A percentile compares a stretch with the other conserved stretches of the same genome.
phyloP scores from a whole-genome alignment of 73 alveolate genomes.

The Urostyla sp. region DNA sequence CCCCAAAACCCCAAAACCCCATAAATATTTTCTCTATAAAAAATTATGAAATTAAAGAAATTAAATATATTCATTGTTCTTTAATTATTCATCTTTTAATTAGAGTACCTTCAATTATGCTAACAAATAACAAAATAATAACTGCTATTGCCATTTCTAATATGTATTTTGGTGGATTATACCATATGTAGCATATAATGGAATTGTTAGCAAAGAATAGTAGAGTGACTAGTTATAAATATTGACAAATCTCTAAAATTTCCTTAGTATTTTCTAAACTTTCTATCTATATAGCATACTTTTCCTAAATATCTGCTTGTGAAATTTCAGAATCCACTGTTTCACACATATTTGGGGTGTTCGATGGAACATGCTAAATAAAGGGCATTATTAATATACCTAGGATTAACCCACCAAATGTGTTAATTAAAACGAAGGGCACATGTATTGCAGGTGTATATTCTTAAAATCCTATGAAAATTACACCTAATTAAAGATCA shows the following conservation, averaged over 20 bases:
- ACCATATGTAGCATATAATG: neutral
- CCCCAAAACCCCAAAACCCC: no score
- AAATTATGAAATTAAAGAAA: no score
- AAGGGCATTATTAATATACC: conserved; percentile 3
- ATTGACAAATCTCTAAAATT: neutral
- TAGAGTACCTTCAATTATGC: no score
- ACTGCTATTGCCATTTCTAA: conserved; percentile 12
- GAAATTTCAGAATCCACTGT: neutral
- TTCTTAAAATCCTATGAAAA: conserved; percentile 9
- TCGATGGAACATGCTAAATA: neutral
- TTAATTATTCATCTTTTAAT: no score
- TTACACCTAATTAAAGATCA: conserved; percentile 8
- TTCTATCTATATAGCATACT: neutral
- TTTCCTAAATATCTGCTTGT: no score
- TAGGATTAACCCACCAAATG: neutral
- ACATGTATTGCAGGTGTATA: conserved; percentile 32
- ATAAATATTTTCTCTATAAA: no score
- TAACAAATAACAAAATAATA: neutral
- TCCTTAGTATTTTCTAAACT: neutral
- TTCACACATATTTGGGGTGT: neutral
- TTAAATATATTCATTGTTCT: no score
- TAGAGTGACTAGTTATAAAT: neutral
- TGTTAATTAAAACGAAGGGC: conserved; percentile 12
- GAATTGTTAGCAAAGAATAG: neutral
- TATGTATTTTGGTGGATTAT: conserved; percentile 35